Evolutionary conservation across 192 early-diverging fungal species (phyloP).

Genomic region (Mortierella hygrophila): DNA sequence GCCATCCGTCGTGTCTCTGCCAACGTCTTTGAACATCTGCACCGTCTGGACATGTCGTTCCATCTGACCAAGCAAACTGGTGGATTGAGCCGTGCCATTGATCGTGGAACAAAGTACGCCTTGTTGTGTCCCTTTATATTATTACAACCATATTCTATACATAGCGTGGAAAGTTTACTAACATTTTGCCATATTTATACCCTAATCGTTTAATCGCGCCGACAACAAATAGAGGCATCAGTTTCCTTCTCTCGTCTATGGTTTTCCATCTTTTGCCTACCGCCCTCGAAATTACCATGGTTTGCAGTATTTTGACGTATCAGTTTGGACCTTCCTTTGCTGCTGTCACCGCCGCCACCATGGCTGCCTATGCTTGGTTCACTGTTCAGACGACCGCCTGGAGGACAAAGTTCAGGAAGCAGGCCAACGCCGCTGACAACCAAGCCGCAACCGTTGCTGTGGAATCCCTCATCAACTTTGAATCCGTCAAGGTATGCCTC

Average conservation of each 20-base stretch:
- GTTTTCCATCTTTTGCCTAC: slow-evolving; percentile 98
- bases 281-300: slow-evolving; percentile 93
- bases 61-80: slow-evolving; percentile 97
- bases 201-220: neutral
- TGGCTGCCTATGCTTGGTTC: slow-evolving; percentile 85
- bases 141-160: too few relatives aligned
- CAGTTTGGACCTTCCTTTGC: slow-evolving; percentile 70
- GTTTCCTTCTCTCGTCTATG: slow-evolving; percentile 93
- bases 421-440: slow-evolving; percentile 98
- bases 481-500: slow-evolving; percentile 87
- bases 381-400: slow-evolving; percentile 93
- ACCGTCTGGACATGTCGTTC: slow-evolving; percentile 89
- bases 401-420: slow-evolving; percentile 86
- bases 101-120: slow-evolving; percentile 84
- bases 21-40: slow-evolving; percentile 93
- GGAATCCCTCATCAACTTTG: slow-evolving; percentile 97
- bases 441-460: slow-evolving; percentile 93
- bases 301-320: slow-evolving; percentile 90
- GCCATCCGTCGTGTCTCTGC: slow-evolving; percentile 91
- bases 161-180: neutral
- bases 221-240: slow-evolving; percentile 82
- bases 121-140: neutral
- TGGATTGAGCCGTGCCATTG: slow-evolving; percentile 95
- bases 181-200: neutral
- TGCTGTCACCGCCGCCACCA: slow-evolving; percentile 71